These are phyloP conservation scores for Pseudogymnoascus pannorum DNA, from an alignment of 2,329 filamentous ascomycete species.

Conservation along the genomic window DNA sequence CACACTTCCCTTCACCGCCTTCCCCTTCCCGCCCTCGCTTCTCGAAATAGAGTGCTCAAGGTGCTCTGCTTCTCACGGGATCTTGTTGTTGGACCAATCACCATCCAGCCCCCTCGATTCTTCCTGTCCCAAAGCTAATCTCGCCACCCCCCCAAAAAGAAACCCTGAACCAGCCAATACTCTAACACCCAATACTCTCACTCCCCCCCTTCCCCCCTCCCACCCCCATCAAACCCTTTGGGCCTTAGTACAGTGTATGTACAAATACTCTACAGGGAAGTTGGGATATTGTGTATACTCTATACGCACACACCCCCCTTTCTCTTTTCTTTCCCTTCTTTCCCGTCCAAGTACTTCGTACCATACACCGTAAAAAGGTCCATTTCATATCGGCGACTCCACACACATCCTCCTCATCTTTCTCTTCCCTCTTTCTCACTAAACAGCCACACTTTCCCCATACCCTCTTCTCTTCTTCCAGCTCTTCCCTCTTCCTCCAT, in stretches of 20 bases:
- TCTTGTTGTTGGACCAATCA: not conserved
- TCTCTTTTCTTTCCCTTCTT: not conserved
- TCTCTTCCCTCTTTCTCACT: not conserved
- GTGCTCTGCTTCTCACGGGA: not conserved
- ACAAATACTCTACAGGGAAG: not conserved
- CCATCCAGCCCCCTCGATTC: not conserved
- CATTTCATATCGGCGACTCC: not conserved
- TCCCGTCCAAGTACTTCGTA: not conserved
- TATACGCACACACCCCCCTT: not conserved
- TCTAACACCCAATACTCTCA: not conserved
- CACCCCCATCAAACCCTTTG: no score
- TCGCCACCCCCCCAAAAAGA: not conserved
- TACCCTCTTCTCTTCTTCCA: not conserved
- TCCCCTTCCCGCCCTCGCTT: not conserved
- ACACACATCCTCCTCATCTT: not conserved
- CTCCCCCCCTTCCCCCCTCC: not conserved
- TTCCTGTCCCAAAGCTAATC: not conserved
- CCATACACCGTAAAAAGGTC: not conserved
- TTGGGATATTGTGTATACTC: not conserved
- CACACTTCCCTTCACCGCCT: not conserved
- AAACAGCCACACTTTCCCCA: slow-evolving; percentile 3
- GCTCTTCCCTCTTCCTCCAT: not conserved
- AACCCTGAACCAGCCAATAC: not conserved
- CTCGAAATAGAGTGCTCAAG: not conserved
- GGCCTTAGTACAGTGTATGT: not conserved